Conservation (phyloP, 305 asterid genomes). For the Fraxinus sp. region DNA sequence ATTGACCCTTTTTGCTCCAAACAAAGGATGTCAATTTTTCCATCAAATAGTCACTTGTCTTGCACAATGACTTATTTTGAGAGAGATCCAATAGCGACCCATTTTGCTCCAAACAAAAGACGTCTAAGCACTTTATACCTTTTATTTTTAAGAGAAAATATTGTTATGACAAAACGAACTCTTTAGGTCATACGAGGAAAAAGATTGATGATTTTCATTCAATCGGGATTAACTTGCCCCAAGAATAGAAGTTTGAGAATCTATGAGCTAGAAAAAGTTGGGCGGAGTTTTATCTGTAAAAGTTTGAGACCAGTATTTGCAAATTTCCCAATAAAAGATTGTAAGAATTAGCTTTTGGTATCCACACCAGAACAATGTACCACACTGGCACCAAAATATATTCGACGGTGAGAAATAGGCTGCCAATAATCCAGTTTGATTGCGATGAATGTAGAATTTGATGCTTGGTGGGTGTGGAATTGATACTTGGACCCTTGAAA, state of each 20-base stretch:
- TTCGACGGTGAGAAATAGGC: slow-evolving; percentile 66
- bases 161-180: no score
- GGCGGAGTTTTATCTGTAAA: background rate
- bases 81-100: background rate
- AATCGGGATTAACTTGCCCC: background rate
- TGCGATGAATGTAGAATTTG: slow-evolving; percentile 38
- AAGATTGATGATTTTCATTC: background rate
- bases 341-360: background rate
- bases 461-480: slow-evolving; percentile 15
- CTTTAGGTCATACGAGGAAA: background rate
- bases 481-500: slow-evolving; percentile 69
- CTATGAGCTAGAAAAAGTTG: background rate
- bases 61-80: background rate
- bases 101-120: background rate
- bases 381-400: slow-evolving; percentile 81
- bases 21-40: background rate
- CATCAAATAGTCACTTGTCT: background rate
- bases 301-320: background rate
- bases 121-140: background rate
- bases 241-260: background rate
- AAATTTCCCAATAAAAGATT: background rate
- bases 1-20: background rate
- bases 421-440: slow-evolving; percentile 75
- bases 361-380: slow-evolving; percentile 75
- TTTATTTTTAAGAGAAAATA: background rate